Base-by-base conservation (phyloP, 768 basidiomycete species). In the Pisolithus tinctorius region DNA sequence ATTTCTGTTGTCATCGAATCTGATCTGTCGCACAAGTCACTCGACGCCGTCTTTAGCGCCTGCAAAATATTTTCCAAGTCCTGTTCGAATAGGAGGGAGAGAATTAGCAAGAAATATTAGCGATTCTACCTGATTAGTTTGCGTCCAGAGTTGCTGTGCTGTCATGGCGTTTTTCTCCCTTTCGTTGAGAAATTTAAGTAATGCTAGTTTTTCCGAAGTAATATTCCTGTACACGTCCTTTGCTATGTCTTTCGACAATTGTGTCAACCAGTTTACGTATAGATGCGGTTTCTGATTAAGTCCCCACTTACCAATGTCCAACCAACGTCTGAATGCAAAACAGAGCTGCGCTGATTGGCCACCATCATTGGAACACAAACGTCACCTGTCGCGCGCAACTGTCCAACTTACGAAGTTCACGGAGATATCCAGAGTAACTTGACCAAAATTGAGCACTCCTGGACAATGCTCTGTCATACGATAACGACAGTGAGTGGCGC, bases 381-480 rank as follows among this genome's bases (percentile, higher is more conserved):
- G 37, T 25, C 43, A 45, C 1, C 34, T 34, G 34, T 34, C 34
- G 11, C 11, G 13, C 13, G 14, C 10, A 8, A 27, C 43, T 14
- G 55, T 50, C 34, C 34, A 34, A 80, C 86, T 64, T 62, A 86
- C 87, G 79, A 51, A 86, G 74, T 73, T 89, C 86, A 41, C 87
- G 79, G 47, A 90, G 73, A 66, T 90, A 88, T 0, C 88, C 88
- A 2, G 88, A 90, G 65, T 88, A 89, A 51, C 85, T 88, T 4
- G 88, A 88, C 88, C 88, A 90, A 59, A 83, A 84, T 59, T 90
- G 88, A 7, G 87, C 80, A 61, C 88, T 89, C 45, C 86, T 73
- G 14, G 86, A 81, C 9, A 90, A 67, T 11, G 88, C 84, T 50
- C 87, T 89, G 57, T 9, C 17, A 25, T 14, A 29, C 39, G 6